Base-by-base conservation (phyloP, 345 rosid genomes). In the Populus ilicifolia region DNA sequence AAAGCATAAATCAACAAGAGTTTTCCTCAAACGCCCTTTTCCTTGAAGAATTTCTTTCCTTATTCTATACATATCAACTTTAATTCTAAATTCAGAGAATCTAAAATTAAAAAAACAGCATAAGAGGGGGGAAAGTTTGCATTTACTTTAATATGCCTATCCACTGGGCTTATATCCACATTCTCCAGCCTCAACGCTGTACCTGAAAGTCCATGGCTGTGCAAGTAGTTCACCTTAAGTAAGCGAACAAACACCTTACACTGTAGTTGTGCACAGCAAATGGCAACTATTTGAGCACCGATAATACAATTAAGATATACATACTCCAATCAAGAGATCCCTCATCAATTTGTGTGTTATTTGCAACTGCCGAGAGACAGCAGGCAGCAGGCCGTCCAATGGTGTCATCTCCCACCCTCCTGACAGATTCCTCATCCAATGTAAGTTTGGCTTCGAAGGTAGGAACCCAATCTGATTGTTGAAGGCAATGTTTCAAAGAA, bases 311-410 rank as follows among this genome's bases (percentile, higher is more conserved):
- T 16, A 30, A 27, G 77, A 41, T 56, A 79, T 38, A 75, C 97
- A 86, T 89, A 95, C 98, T 76, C 99, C 98, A 71, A 95, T 95
- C 77, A 95, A 83, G 76, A 93, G 91, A 86, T 95, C 98, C 77
- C 99, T 92, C 96, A 92, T 87, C 83, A 95, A 82, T 78, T 86
- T 78, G 67, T 97, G 92, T 44, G 86, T 92, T 36, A 93, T 87
- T 84, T 93, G 90, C 79, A 88, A 81, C 81, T 95, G 92, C 81
- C 98, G 86, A 73, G 98, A 90, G 61, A 93, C 91, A 33, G 93
- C 96, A 78, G 98, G 97, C 91, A 33, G 93, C 96, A 78, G 98
- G 97, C 20, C 99, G 98, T 78, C 99, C 99, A 77, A 93, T 82
- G 35, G 97, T 89, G 81, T 93, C 96, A 80, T 95, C 99, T 82